These are phyloP conservation scores for Cystofilobasidium capitatum DNA, from an alignment of 768 basidiomycete genomes.

Conservation along the genomic window DNA sequence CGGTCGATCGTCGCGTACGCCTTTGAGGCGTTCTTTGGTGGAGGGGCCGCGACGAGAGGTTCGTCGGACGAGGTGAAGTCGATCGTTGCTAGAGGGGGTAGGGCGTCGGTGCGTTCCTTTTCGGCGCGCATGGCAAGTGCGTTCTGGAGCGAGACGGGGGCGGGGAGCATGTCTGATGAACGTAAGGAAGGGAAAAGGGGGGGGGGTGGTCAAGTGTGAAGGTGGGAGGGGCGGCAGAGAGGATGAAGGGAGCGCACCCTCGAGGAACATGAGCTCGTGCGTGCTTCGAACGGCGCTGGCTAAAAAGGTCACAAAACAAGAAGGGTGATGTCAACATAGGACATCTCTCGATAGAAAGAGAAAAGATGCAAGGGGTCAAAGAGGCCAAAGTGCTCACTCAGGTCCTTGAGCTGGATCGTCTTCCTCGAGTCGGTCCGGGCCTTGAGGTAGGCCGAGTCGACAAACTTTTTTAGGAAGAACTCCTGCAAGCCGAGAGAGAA, in stretches of 20 bases:
- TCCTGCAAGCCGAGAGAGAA: background rate
- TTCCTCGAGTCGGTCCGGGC: slow-evolving; percentile 13
- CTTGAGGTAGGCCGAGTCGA: slow-evolving; percentile 18
- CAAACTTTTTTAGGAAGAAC: slow-evolving; percentile 22
- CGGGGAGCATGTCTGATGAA: slow-evolving; percentile 11
- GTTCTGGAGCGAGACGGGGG: background rate
- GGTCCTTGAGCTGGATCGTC: slow-evolving; percentile 19
- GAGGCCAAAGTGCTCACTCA: background rate
- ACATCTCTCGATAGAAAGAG: too few relatives aligned
- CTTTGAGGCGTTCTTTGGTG: background rate
- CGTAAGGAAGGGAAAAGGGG: background rate
- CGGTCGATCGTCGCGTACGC: background rate
- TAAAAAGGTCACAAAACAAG: background rate
- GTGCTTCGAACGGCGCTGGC: slow-evolving; percentile 4
- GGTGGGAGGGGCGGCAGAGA: background rate
- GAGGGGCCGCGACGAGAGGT: background rate
- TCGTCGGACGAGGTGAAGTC: background rate
- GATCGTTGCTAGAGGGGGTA: slow-evolving; percentile 1
- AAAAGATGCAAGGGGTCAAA: too few relatives aligned
- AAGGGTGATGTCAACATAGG: too few relatives aligned
- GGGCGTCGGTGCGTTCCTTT: background rate
- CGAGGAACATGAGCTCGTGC: slow-evolving; percentile 19
- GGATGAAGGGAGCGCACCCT: background rate
- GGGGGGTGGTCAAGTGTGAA: background rate
- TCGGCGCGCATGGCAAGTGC: slow-evolving; percentile 2